These are phyloP conservation scores for Yarrowia bubula DNA, from an alignment of 805 yeast species.

Conservation along the genomic window DNA sequence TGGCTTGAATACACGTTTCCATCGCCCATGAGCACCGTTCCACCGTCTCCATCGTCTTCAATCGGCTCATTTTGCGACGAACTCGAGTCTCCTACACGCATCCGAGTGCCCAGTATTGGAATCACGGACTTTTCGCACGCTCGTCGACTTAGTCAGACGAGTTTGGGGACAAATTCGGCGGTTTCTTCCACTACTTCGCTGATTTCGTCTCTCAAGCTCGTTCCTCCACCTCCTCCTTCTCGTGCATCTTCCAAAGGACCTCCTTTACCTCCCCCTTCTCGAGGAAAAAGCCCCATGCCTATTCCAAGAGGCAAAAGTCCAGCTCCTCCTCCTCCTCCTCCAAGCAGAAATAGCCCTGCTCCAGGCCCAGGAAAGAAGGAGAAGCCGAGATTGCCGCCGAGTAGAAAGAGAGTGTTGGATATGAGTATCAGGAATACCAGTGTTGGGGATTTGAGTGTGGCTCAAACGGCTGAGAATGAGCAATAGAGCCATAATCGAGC, in stretches of 20 bases:
- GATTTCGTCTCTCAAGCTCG: constrained; percentile 7
- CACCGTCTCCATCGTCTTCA: background rate
- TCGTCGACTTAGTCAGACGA: constrained; percentile 4
- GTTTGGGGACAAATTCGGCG: background rate
- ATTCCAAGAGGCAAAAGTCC: background rate
- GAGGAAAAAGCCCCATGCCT: background rate
- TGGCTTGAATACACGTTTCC: constrained; percentile 33
- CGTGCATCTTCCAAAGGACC: constrained; percentile 8
- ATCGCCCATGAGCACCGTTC: constrained; percentile 6
- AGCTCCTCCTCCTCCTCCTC: constrained; percentile 16
- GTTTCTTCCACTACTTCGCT: background rate
- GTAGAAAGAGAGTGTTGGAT: background rate
- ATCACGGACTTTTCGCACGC: background rate
- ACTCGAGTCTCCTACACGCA: background rate
- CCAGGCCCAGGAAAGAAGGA: background rate
- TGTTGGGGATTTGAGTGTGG: background rate
- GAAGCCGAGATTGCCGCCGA: constrained; percentile 1
- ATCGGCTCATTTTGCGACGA: constrained; percentile 4
- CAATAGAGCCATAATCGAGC: too few relatives aligned
- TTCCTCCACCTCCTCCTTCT: constrained; percentile 21
- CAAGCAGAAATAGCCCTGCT: background rate
- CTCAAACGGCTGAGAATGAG: background rate
- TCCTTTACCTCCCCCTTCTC: background rate
- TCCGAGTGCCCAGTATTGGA: constrained; percentile 2
- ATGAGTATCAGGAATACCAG: constrained; percentile 9